Conservation (phyloP, 1,284 basidiomycete species). For the Apiotrichum domesticum region DNA sequence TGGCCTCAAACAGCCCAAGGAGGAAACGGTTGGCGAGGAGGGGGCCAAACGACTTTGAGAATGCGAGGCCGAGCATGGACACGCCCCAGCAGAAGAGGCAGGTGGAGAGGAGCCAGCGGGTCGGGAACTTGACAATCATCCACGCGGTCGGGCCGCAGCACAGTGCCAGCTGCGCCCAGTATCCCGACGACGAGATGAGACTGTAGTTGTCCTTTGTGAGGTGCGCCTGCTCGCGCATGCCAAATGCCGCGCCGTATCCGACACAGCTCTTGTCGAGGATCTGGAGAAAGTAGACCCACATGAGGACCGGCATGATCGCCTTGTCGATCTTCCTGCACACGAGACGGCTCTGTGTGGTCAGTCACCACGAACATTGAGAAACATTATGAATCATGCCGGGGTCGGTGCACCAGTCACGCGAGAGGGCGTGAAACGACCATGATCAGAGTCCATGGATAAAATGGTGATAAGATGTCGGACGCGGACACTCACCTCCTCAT, state of each 20-base stretch:
- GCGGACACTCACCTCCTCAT: constrained; percentile 23
- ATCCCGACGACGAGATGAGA: constrained; percentile 15
- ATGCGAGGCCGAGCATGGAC: constrained; percentile 21
- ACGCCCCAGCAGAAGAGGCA: constrained; percentile 38
- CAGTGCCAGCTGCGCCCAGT: constrained; percentile 22
- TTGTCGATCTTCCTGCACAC: constrained; percentile 30
- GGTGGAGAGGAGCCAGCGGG: constrained; percentile 35
- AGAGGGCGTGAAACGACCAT: not conserved
- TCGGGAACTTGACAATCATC: constrained; percentile 39
- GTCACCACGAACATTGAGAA: too few species aligned
- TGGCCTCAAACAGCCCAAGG: constrained; percentile 46
- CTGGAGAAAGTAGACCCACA: constrained; percentile 42
- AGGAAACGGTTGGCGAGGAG: constrained; percentile 40
- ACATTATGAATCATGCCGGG: not conserved
- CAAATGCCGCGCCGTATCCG: constrained; percentile 20
- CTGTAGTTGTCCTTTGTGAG: constrained; percentile 33
- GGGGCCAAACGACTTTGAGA: constrained; percentile 19
- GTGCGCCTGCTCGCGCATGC: constrained; percentile 25
- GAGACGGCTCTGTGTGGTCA: constrained; percentile 3
- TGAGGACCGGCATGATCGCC: constrained; percentile 29
- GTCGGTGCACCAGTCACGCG: not conserved
- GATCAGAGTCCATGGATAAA: too few species aligned
- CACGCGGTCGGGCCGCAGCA: constrained; percentile 37
- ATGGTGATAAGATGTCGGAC: too few species aligned
- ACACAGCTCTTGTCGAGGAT: constrained; percentile 39